phyloP scores from a whole-genome alignment of 352 stramenopile genomes.

The Bremia lactucae region DNA sequence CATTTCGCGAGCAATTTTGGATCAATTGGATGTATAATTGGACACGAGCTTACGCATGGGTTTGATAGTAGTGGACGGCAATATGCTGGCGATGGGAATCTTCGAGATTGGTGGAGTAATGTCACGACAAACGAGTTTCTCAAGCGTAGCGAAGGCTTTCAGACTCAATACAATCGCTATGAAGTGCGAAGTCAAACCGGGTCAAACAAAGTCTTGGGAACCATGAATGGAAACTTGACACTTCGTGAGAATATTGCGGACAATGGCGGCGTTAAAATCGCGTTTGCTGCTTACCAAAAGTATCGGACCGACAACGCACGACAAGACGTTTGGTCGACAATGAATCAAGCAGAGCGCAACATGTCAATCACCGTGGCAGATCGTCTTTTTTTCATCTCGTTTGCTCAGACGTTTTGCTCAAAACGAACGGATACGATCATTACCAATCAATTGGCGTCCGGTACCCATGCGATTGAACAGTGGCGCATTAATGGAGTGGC shows the following conservation, averaged over 20 bases:
- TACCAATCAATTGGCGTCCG: constrained; percentile 34
- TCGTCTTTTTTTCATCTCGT: constrained; percentile 74
- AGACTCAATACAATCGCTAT: constrained; percentile 52
- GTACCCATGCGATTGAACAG: constrained; percentile 52
- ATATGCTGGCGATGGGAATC: constrained; percentile 82
- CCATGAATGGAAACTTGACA: constrained; percentile 73
- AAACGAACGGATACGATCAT: constrained; percentile 50
- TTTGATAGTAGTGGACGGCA: constrained; percentile 90
- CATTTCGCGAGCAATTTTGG: constrained; percentile 90
- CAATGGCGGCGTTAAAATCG: constrained; percentile 67
- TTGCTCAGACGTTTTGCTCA: constrained; percentile 60
- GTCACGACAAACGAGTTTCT: constrained; percentile 72
- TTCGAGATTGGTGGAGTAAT: constrained; percentile 90
- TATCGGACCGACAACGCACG: no score
- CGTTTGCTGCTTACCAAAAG: constrained; percentile 52
- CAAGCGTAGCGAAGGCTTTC: constrained; percentile 41
- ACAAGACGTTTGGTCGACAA: no score
- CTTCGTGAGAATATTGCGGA: constrained; percentile 79
- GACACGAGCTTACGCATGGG: constrained; percentile 93
- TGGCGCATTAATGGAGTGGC: constrained; percentile 73
- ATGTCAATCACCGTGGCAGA: constrained; percentile 16
- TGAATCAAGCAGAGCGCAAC: background rate
- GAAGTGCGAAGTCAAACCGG: constrained; percentile 32
- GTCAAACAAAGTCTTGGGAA: constrained; percentile 29
- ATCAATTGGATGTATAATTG: constrained; percentile 89